Evolutionary conservation across 2,329 filamentous ascomycete genomes (phyloP), one percentile per base, ranked within the genome.

Genomic region (Xylaria sp.): DNA sequence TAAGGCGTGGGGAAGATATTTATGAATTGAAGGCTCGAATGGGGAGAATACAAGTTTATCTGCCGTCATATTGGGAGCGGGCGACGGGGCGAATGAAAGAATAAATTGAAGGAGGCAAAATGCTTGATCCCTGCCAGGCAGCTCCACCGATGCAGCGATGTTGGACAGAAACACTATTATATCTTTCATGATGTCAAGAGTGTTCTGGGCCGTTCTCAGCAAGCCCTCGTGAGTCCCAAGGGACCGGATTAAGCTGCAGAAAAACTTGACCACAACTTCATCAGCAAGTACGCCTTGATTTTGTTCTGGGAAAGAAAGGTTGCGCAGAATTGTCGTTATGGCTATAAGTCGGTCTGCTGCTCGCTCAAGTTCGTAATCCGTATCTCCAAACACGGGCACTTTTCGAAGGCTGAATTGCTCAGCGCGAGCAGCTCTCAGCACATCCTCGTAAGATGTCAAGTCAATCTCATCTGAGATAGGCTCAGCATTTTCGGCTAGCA

Each of bases 121-220:
- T 0, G 94, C 94, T 78, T 98, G 94, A 77, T 98, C 94, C 71
- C 92, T 91, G 23, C 91, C 91, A 1, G 94, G 92, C 48, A 99
- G 85, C 77, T 95, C 91, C 62, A 98, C 88, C 10, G 89, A 88
- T 56, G 92, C 89, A 8, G 94, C 90, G 57, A 97, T 89, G 79
- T 99, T 98, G 66, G 95, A 98, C 64, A 99, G 85, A 73, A 97
- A 90, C 18, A 94, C 91, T 67, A 98, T 89, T 37, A 94, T 85
- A 79, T 99, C 96, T 82, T 99, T 99, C 93, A 98, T 97, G 76
- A 98, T 95, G 80, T 99, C 96, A 73, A 98, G 84, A 0, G 92
- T 96, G 80, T 98, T 97, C 76, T 88, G 86, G 73, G 96, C 88
- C 3, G 90, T 93, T 48, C 94, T 90, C 51, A 98, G 83, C 37